A percentile compares a stretch with the other conserved stretches of the same genome.
Evolutionary conservation across 2,329 filamentous ascomycete genomes (phyloP).

Genomic region (Aspergillus hiratsukae): DNA sequence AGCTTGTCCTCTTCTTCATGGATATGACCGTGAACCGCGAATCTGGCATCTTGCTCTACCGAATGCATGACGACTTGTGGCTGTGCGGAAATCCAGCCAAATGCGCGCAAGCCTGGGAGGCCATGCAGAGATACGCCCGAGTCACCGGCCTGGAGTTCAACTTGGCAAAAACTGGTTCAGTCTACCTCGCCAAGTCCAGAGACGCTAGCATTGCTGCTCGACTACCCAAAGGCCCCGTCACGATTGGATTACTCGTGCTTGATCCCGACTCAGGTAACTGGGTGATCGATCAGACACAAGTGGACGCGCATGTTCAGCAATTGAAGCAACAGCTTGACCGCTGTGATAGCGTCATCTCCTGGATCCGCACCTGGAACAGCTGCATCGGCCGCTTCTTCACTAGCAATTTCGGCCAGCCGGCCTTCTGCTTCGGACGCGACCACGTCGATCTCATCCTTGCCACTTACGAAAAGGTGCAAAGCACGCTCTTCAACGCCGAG

Average conservation of each 20-base stretch:
- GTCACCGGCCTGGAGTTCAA: constrained; percentile 44
- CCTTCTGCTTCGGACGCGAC: constrained; percentile 46
- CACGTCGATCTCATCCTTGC: constrained; percentile 48
- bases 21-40: constrained; percentile 44
- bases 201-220: constrained; percentile 20
- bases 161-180: constrained; percentile 46
- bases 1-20: constrained; percentile 46
- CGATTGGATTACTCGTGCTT: constrained; percentile 49
- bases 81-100: constrained; percentile 41
- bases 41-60: constrained; percentile 43
- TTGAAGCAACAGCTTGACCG: constrained; percentile 37
- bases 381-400: constrained; percentile 50
- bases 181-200: constrained; percentile 35
- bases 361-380: constrained; percentile 53
- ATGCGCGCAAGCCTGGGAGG: constrained; percentile 42
- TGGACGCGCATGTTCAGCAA: constrained; percentile 38
- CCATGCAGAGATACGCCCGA: constrained; percentile 40
- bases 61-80: constrained; percentile 49
- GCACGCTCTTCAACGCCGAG: constrained; percentile 35
- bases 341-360: constrained; percentile 49
- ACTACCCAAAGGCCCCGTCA: constrained; percentile 48
- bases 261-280: constrained; percentile 32
- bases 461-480: constrained; percentile 46
- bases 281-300: constrained; percentile 36
- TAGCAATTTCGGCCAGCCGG: constrained; percentile 49